phyloP scores from a whole-genome alignment of 2,329 filamentous ascomycete species.

The Aureobasidium sp. region DNA sequence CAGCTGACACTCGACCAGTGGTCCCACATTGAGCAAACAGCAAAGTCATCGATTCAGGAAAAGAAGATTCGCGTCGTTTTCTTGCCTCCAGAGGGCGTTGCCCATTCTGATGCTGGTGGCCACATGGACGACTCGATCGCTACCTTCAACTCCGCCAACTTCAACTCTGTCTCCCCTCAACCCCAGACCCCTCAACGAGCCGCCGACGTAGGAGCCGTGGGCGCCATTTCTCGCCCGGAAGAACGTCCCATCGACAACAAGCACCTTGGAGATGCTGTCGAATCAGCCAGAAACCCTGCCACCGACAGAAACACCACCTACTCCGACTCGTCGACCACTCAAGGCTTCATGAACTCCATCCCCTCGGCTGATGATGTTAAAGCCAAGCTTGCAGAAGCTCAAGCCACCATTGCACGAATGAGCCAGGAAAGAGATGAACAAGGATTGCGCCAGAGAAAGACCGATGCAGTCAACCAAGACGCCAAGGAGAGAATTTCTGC shows the following conservation, averaged over 20 bases:
- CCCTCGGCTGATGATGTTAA: slow-evolving; percentile 57
- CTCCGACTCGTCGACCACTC: slow-evolving; percentile 34
- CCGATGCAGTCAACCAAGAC: slow-evolving; percentile 42
- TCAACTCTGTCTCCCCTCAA: slow-evolving; percentile 50
- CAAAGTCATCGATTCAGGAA: slow-evolving; percentile 76
- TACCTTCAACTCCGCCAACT: slow-evolving; percentile 49
- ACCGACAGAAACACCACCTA: slow-evolving; percentile 18
- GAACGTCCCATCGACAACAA: slow-evolving; percentile 34
- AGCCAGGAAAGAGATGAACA: slow-evolving; percentile 58
- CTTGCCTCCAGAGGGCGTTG: slow-evolving; percentile 54
- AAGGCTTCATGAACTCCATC: slow-evolving; percentile 42
- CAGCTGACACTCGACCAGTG: slow-evolving; percentile 50
- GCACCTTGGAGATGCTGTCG: slow-evolving; percentile 35
- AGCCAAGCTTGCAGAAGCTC: slow-evolving; percentile 66
- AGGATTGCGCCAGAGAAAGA: slow-evolving; percentile 74
- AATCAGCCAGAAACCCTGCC: slow-evolving; percentile 35
- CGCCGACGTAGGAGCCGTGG: slow-evolving; percentile 24
- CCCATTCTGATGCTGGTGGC: slow-evolving; percentile 18
- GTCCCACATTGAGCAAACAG: slow-evolving; percentile 62
- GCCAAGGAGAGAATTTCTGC: slow-evolving; percentile 45
- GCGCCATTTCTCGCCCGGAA: slow-evolving; percentile 33
- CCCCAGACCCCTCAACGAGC: slow-evolving; percentile 41
- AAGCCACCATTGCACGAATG: slow-evolving; percentile 63
- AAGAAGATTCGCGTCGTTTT: slow-evolving; percentile 93
- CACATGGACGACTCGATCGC: slow-evolving; percentile 38